Evolutionary conservation across 139 green algal species (phyloP).

Genomic region (Closterium sp.): DNA sequence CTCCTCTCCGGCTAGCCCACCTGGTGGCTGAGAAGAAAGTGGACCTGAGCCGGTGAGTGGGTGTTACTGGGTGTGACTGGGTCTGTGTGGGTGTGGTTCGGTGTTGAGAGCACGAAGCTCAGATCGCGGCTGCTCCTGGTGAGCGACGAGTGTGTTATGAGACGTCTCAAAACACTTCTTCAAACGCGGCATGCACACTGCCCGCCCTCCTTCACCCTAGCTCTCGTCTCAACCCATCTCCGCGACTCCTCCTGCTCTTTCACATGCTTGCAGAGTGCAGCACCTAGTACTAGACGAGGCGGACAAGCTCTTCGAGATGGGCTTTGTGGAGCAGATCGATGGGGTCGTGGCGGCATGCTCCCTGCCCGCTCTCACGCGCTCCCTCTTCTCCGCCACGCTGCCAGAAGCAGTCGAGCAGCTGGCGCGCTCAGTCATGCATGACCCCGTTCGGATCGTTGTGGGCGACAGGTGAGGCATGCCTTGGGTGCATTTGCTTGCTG

Average conservation of each 20-base stretch:
- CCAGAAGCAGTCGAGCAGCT: constrained; percentile 80
- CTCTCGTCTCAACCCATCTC: no score
- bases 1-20: constrained; percentile 73
- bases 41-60: constrained; percentile 46
- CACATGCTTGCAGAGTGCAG: constrained; percentile 12
- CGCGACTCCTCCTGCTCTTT: constrained; percentile 48
- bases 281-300: constrained; percentile 90
- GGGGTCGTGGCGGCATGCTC: constrained; percentile 74
- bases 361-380: constrained; percentile 36
- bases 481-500: no score
- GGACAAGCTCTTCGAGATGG: constrained; percentile 93
- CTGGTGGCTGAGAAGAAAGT: constrained; percentile 54
- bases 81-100: no score
- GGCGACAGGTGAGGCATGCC: constrained; percentile 29
- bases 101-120: constrained; percentile 37
- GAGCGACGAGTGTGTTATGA: no score
- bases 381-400: constrained; percentile 90
- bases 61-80: no score
- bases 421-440: constrained; percentile 75
- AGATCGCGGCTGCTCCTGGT: constrained; percentile 54
- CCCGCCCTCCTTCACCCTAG: no score
- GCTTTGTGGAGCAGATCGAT: constrained; percentile 85
- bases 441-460: constrained; percentile 82
- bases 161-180: no score
- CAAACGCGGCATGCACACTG: no score